Evolutionary conservation across 441 rosid genomes (phyloP).

Genomic region (Gossypium schwendimanii): DNA sequence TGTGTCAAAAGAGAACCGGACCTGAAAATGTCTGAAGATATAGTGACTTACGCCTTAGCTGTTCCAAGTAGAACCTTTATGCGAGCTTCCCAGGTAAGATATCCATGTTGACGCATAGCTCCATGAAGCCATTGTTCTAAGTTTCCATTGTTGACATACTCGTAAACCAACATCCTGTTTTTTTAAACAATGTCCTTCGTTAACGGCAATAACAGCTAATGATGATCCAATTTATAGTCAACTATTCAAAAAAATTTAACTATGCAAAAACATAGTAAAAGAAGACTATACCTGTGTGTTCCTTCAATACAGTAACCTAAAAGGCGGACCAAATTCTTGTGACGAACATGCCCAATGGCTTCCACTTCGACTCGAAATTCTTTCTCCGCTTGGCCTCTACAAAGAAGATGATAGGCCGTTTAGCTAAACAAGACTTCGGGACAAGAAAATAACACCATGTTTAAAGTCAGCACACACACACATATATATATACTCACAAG

Average conservation of each 20-base stretch:
- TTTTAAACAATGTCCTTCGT: neutral
- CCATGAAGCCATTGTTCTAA: conserved; percentile 98
- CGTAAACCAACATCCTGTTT: conserved; percentile 80
- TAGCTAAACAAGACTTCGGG: neutral
- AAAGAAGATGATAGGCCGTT: conserved; percentile 4
- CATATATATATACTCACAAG: conserved; percentile 43
- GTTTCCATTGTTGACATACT: conserved; percentile 89
- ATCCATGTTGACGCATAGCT: conserved; percentile 81
- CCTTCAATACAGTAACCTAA: conserved; percentile 95
- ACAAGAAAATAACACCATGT: conserved; percentile 2
- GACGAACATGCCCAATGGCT: conserved; percentile 96
- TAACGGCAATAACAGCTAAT: neutral
- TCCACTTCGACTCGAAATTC: conserved; percentile 92
- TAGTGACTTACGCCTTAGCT: conserved; percentile 78
- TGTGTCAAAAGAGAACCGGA: conserved; percentile 17
- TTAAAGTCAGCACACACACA: neutral
- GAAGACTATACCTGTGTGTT: conserved; percentile 54
- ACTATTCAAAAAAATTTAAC: neutral
- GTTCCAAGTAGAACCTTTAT: conserved; percentile 80
- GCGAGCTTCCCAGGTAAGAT: conserved; percentile 95
- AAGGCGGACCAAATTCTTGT: conserved; percentile 94
- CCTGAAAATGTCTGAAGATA: neutral
- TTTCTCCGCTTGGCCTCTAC: conserved; percentile 96
- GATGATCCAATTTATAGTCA: neutral
- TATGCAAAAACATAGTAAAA: neutral